Evolutionary conservation across 2,329 filamentous ascomycete species (phyloP).

Genomic region (Amylocarpus encephaloides): DNA sequence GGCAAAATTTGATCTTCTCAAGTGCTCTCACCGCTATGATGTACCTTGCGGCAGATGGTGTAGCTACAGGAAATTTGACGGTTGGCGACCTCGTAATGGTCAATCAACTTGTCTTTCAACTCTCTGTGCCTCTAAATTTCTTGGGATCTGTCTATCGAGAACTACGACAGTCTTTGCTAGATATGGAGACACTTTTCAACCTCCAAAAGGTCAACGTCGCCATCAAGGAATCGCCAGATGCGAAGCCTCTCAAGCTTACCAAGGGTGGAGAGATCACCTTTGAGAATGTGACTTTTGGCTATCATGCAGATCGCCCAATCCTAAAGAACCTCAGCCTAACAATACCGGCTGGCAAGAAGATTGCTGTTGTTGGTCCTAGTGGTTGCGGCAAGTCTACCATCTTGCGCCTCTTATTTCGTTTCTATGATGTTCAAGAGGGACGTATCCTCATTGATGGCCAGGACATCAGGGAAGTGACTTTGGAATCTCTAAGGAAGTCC

Average conservation of each 20-base stretch:
- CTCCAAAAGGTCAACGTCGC: conserved; percentile 92
- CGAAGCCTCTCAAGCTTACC: conserved; percentile 63
- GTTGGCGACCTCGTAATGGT: conserved; percentile 98
- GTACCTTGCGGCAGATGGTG: conserved; percentile 89
- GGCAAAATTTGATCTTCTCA: conserved; percentile 96
- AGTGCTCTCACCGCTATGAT: conserved; percentile 93
- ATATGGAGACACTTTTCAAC: conserved; percentile 98
- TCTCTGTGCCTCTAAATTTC: conserved; percentile 95
- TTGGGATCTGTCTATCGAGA: conserved; percentile 97
- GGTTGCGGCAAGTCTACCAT: conserved; percentile 97
- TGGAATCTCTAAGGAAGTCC: conserved; percentile 75
- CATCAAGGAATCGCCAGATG: conserved; percentile 70
- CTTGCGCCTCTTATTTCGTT: conserved; percentile 84
- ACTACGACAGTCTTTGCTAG: conserved; percentile 84
- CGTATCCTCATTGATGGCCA: conserved; percentile 89
- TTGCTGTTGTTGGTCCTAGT: conserved; percentile 89
- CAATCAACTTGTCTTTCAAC: conserved; percentile 96
- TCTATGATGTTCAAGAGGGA: conserved; percentile 81
- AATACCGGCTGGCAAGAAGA: conserved; percentile 92
- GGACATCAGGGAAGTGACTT: conserved; percentile 73
- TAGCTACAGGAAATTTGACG: conserved; percentile 72
- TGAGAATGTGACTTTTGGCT: conserved; percentile 92
- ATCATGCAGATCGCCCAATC: conserved; percentile 80
- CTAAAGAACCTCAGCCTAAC: conserved; percentile 77
- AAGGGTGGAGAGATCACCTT: conserved; percentile 87